Conservation (phyloP, 176 grass and related monocot genomes). For the Poa pratensis region DNA sequence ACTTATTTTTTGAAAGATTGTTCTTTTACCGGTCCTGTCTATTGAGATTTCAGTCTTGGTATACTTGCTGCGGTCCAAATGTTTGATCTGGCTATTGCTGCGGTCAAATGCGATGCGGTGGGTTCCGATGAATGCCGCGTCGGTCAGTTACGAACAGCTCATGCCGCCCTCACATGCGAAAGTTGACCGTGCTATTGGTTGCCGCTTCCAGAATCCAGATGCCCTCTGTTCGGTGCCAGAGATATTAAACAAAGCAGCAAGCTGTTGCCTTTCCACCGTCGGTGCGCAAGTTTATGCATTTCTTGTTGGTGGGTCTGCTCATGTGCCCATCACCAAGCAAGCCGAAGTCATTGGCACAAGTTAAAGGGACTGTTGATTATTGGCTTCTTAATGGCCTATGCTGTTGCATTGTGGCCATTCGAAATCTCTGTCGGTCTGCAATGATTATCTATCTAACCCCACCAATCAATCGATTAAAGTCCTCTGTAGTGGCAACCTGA, state of each 20-base stretch:
- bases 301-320: neutral
- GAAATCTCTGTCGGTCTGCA: neutral
- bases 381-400: neutral
- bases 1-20: neutral
- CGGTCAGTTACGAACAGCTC: slow-evolving; percentile 41
- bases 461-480: neutral
- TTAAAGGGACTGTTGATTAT: slow-evolving; percentile 5
- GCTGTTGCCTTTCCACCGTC: slow-evolving; percentile 26
- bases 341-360: neutral
- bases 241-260: neutral
- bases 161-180: slow-evolving; percentile 38
- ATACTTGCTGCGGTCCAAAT: neutral
- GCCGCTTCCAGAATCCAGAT: slow-evolving; percentile 38
- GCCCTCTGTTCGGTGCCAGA: slow-evolving; percentile 27
- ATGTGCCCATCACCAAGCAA: slow-evolving; percentile 2
- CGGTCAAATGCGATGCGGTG: slow-evolving; percentile 40
- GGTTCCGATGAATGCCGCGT: neutral
- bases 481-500: neutral
- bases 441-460: neutral
- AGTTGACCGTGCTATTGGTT: slow-evolving; percentile 39
- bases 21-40: neutral
- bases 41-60: neutral
- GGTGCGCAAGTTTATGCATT: slow-evolving; percentile 32
- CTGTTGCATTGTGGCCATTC: slow-evolving; percentile 11
- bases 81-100: neutral